Conservation (phyloP, 2,329 filamentous ascomycete genomes). For the Gnomoniopsis smithogilvyi region DNA sequence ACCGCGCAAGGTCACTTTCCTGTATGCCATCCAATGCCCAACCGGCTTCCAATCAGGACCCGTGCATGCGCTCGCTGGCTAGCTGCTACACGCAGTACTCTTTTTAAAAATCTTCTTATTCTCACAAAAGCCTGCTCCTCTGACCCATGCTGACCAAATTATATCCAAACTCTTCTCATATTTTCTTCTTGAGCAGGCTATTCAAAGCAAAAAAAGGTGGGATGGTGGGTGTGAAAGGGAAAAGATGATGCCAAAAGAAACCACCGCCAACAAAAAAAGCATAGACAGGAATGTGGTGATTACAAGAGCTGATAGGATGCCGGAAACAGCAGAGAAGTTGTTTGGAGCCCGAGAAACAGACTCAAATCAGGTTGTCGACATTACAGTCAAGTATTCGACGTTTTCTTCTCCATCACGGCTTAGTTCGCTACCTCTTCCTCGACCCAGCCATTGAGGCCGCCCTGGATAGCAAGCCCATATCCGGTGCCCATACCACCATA, state of each 20-base stretch:
- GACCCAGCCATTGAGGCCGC: slow-evolving; percentile 64
- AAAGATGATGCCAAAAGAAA: slow-evolving; percentile 7
- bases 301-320: slow-evolving; percentile 13
- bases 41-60: background rate
- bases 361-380: slow-evolving; percentile 21
- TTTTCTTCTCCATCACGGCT: slow-evolving; percentile 12
- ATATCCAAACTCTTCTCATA: background rate
- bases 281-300: slow-evolving; percentile 18
- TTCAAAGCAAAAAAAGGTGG: background rate
- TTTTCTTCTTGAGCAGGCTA: slow-evolving; percentile 1
- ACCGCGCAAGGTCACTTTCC: background rate
- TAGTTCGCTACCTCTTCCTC: slow-evolving; percentile 65
- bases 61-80: background rate
- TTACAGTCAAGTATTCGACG: slow-evolving; percentile 22
- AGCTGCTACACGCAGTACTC: background rate
- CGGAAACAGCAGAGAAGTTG: slow-evolving; percentile 17
- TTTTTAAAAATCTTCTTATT: background rate
- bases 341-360: slow-evolving; percentile 13
- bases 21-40: background rate
- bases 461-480: slow-evolving; percentile 61
- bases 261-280: slow-evolving; percentile 14
- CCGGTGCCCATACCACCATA: slow-evolving; percentile 58
- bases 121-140: background rate
- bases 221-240: background rate
- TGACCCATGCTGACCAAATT: background rate